Base-by-base conservation (phyloP, 2,329 filamentous ascomycete species). In the Trichoderma gracile region DNA sequence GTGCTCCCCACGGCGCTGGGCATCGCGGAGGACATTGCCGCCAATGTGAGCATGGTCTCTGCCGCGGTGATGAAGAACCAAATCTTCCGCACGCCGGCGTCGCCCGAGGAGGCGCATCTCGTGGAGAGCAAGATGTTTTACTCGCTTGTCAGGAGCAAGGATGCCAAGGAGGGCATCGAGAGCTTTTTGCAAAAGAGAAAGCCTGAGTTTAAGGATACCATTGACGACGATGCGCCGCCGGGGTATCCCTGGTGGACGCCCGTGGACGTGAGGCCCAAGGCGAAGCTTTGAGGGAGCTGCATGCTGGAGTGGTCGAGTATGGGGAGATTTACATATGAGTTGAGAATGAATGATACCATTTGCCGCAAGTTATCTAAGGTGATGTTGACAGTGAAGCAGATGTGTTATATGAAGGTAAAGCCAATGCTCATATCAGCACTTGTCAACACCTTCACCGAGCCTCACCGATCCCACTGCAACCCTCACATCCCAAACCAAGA, bases 171-270 rank as follows among this genome's bases (percentile, higher is more conserved):
- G 73, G 89, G 89, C 3, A 84, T 91, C 7, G 72, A 80, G 61
- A 86, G 86, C n/a, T 92, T 92, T 73, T 75, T 90, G 72, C 79
- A 91, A 76, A 91, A 91, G 79, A 79, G 89, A 56, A 79, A 81
- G 64, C 85, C 87, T 0, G 78, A 82, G 14, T 91, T 92, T 70
- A 79, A 76, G 42, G 88, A 81, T 1, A 85, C 80, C 7, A 81
- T 90, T 76, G 83, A 86, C 23, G 79, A 82, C 38, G 83, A 89
- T 72, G 80, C 81, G 9, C 86, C 89, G 2, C 74, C 75, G 0
- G 80, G 79, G 15, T 89, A 87, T 75, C 89, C 88, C 0, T 92
- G 89, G 89, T 91, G 89, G 88, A 76, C 82, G 54, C 81, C 84
- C 14, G 74, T 74, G 27, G 74, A 78, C 58, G 70, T 76, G 43